Conservation (phyloP, 2,329 filamentous ascomycete species). For the Neopestalotiopsis rosae region DNA sequence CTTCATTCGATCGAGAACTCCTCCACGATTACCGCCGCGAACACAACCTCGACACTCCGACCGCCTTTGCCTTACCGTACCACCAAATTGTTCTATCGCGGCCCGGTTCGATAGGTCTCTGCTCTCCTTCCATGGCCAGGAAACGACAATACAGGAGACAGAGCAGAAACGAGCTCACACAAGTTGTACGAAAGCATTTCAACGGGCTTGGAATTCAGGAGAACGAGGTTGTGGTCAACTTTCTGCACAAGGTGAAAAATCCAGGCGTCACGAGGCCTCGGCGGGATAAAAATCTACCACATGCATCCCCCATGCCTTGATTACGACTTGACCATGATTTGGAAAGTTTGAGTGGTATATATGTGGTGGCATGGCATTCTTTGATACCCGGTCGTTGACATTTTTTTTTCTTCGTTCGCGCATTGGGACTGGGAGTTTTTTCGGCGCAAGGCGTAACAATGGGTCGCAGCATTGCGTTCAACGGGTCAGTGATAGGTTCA, state of each 20-base stretch:
- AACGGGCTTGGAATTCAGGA: slow-evolving; percentile 80
- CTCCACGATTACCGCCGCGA: slow-evolving; percentile 79
- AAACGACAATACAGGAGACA: slow-evolving; percentile 69
- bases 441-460: not conserved
- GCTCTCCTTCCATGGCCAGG: slow-evolving; percentile 78
- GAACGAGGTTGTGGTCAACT: slow-evolving; percentile 81
- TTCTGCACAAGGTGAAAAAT: slow-evolving; percentile 73
- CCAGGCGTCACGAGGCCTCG: slow-evolving; percentile 50
- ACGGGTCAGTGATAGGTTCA: not conserved
- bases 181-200: slow-evolving; percentile 80
- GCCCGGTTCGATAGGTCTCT: slow-evolving; percentile 68
- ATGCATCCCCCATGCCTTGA: slow-evolving; percentile 39
- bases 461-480: not conserved
- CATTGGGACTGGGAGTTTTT: slow-evolving; percentile 4
- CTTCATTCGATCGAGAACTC: slow-evolving; percentile 67
- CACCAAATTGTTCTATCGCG: slow-evolving; percentile 66
- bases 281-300: slow-evolving; percentile 36
- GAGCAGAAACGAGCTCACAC: slow-evolving; percentile 73
- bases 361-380: not conserved
- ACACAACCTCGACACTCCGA: slow-evolving; percentile 73
- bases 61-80: slow-evolving; percentile 70
- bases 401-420: not conserved
- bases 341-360: not conserved
- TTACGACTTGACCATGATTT: not conserved
- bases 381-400: not conserved